These are phyloP conservation scores for Stagonosporopsis cucurbitacearum DNA, from an alignment of 2,329 filamentous ascomycete species.

Conservation along the genomic window DNA sequence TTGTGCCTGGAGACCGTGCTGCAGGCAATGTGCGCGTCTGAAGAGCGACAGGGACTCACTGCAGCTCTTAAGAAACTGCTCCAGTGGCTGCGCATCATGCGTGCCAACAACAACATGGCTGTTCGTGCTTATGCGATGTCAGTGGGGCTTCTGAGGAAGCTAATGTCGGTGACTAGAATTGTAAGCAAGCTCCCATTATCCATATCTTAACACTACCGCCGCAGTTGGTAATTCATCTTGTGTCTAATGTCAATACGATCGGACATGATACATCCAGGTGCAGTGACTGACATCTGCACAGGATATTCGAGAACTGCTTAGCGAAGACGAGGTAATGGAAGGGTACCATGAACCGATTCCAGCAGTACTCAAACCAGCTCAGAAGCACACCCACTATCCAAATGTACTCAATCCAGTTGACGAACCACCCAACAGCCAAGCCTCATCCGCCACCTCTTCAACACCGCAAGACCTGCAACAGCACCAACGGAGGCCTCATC, in stretches of 20 bases:
- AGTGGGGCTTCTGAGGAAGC: slow-evolving; percentile 25
- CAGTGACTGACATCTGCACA: slow-evolving; percentile 1
- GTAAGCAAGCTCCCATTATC: slow-evolving; percentile 7
- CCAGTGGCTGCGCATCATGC: slow-evolving; percentile 44
- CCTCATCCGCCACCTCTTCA: not conserved
- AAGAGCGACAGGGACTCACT: slow-evolving; percentile 33
- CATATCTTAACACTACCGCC: not conserved
- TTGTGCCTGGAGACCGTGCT: slow-evolving; percentile 48
- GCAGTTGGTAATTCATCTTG: not conserved
- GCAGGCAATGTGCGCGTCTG: slow-evolving; percentile 21
- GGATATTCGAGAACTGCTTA: slow-evolving; percentile 26
- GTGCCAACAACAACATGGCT: slow-evolving; percentile 37
- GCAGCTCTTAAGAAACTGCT: slow-evolving; percentile 41
- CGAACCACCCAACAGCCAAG: not conserved
- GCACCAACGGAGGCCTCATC: not conserved
- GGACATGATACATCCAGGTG: too few relatives aligned
- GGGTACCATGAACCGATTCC: not conserved
- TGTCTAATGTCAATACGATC: not conserved
- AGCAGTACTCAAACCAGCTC: not conserved
- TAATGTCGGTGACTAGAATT: slow-evolving; percentile 16
- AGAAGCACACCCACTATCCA: slow-evolving; percentile 1
- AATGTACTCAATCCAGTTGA: slow-evolving; percentile 14
- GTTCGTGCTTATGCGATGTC: slow-evolving; percentile 37
- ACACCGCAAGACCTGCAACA: not conserved
- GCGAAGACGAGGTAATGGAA: slow-evolving; percentile 19